Base-by-base conservation (phyloP, 495 filamentous ascomycete genomes). In the Talaromyces borbonicus region DNA sequence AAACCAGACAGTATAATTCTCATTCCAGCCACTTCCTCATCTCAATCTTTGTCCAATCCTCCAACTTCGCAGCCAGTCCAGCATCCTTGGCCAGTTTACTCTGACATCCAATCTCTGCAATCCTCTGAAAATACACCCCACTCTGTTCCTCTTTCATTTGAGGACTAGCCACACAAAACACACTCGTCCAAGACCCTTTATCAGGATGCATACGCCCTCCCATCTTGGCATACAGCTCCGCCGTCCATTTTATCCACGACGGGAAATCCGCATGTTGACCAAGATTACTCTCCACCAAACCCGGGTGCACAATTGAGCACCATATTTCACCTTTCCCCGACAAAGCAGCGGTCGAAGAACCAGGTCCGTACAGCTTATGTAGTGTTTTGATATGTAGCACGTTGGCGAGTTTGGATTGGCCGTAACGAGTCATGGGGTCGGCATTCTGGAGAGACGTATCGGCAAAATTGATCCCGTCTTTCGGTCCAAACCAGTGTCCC, bases 331-430 rank as follows among this genome's bases (percentile, higher is more conserved):
- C 65, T 5, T 57, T 41, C 5, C 54, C 54, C 4, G 43, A 51
- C 22, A 27, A 45, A 20, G 59, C 58, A 32, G 51, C 56, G 7
- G n/a, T n/a, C n/a, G 32, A 31, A 8, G 59, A 63, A 7, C 48
- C 47, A 9, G 67, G 67, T 4, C 66, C 69, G 42, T 67, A 71
- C 24, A 41, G 54, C 31, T 45, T 48, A 19, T 49, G 43, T 37
- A 67, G 46, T 12, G 44, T 54, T 48, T 58, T 61, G 12, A 62
- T 47, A 49, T 69, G 62, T 27, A 73, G 31, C 26, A 70, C 54
- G 33, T 68, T 68, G 24, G 65, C 65, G 18, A 71, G 60, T 52
- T 70, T 73, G 60, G 57, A 62, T 50, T 71, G 63, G 8, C 66
- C 63, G 51, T 73, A 73, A 27, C 69, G 66, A 43, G 50, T 0